Evolutionary conservation across 2,329 filamentous ascomycete genomes (phyloP).

Genomic region (Talaromyces marneffei): DNA sequence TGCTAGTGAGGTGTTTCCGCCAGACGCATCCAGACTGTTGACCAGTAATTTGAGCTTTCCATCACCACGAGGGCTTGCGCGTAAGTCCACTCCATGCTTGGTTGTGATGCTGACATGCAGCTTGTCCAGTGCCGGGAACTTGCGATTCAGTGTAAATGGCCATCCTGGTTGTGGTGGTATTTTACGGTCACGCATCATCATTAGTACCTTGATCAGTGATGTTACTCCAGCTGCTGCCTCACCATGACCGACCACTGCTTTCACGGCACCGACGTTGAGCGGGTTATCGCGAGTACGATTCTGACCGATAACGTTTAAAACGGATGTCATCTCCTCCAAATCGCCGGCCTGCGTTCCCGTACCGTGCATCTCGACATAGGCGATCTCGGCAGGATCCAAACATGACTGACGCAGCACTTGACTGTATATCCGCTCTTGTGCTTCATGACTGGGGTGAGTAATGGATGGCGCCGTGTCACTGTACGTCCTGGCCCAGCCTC

Average conservation of each 20-base stretch:
- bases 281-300: too few relatives aligned
- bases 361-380: neutral
- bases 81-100: too few relatives aligned
- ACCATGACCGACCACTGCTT: neutral
- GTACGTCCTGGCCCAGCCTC: neutral
- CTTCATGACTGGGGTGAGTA: neutral
- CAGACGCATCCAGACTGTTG: neutral
- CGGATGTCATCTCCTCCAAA: neutral
- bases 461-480: neutral
- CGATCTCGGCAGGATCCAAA: neutral
- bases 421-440: neutral
- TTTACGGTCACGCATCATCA: neutral
- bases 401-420: neutral
- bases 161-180: neutral
- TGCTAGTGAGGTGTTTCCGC: neutral
- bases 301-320: neutral
- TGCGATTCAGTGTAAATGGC: neutral
- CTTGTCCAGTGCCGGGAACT: neutral
- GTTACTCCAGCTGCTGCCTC: neutral
- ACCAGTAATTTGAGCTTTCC: neutral
- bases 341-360: neutral
- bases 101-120: neutral
- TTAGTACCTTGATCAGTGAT: neutral
- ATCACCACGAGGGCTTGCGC: too few relatives aligned
- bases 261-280: neutral